Evolutionary conservation across 2,329 filamentous ascomycete genomes (phyloP), one percentile per base, ranked within the genome.

Genomic region (Ramularia collo-cygni): DNA sequence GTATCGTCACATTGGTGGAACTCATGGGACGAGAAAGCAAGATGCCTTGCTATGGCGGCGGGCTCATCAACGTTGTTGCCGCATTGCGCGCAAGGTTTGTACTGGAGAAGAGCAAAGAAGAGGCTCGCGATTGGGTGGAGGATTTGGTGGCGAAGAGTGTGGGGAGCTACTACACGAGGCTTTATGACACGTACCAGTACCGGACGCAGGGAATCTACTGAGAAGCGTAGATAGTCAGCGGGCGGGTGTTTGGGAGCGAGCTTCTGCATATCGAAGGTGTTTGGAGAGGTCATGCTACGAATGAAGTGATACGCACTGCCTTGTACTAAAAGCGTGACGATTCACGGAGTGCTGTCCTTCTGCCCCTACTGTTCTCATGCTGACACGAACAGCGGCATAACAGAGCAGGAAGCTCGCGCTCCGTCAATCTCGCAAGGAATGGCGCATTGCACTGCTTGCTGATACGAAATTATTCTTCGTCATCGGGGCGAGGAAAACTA

Each of bases 161-260:
- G 52, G 85, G 85, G 47, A 90, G 85, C 63, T 92, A 92, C 66
- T 90, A 89, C 62, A 90, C 85, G 59, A 77, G 85, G 68, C 74
- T 89, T 79, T 88, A 68, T 71, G 83, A 61, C 44, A 60, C 58
- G 18, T 90, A 88, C 68, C 85, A 90, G 68, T 90, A 90, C 66
- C 78, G 85, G 57, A 89, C 85, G 26, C 85, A 90, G 65, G 85
- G 85, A 52, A 90, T 90, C 64, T 90, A 90, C 64, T 90, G 75
- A 65, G 27, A 10, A 24, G 21, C 10, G 6, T 6, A 10, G 26
- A 36, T 15, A 9, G 19, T 17, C 8, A 24, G 21, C 21, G 21
- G 10, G 21, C 21, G 21, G 21, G 21, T 24, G 21, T 24, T 24
- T 10, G 21, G n/a, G 32, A 35, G 21, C 21, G 10, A 24, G 21